Evolutionary conservation across 805 yeast genomes (phyloP), one percentile per base, ranked within the genome.

Genomic region (Metschnikowia drakensbergensis): DNA sequence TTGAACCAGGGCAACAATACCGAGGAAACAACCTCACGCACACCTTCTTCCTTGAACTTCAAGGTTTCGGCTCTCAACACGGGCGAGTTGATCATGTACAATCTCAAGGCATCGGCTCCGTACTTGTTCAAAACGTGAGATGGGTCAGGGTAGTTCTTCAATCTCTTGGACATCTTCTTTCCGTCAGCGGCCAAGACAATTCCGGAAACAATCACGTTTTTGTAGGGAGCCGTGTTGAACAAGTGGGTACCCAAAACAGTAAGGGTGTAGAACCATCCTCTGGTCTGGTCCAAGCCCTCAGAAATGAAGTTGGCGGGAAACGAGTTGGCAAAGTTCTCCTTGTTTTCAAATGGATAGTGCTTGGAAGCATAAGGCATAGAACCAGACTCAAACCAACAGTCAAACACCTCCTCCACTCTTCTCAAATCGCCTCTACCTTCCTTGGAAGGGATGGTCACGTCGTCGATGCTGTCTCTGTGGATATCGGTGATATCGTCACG

Each of bases 321-420:
- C 42, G 87, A 80, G 49, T 79, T 66, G 33, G 73, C 63, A 73
- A 92, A 92, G 42, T 67, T 68, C 11, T 88, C 90, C 65, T 81
- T 71, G 64, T 81, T 80, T 72, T 92, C 97, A 67, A 94, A 94
- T 57, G 99, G 99, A 67, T 91, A 94, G 69, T 94, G 99, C 66
- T 86, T 84, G 35, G 96, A 86, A 47, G 97, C 98, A 60, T 86
- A 94, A 54, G 99, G 99, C 99, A 94, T 94, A 45, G 97, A 85
- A 58, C 99, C 99, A 17, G 97, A 89, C 76, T 94, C 99, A 65
- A 94, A 94, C 99, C 99, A 94, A 77, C 99, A 94, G 75, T 94
- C 99, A 65, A 94, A 94, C 41, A 94, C 99, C 72, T 94, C 98
- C 66, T 92, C 98, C 52, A 94, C 80, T 78, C 99, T 86, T 67